Evolutionary conservation across 306 rosid species (phyloP), one percentile per base, ranked within the genome.

Genomic region (Trifolium subterraneum): DNA sequence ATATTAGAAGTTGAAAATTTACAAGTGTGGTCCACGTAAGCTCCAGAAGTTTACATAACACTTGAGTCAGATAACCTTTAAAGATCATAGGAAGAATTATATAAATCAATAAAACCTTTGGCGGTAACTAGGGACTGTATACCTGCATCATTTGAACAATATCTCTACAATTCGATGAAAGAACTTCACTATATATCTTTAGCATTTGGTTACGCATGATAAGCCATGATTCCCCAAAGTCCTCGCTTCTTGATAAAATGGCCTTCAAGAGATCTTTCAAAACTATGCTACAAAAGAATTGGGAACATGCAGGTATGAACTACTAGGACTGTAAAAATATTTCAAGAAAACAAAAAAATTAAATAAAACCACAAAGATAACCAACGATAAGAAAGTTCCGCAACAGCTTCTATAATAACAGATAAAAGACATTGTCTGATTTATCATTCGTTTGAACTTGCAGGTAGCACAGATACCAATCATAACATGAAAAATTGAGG

Each of bases 181-280:
- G 90, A 70, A 91, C 91, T 70, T 88, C 88, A 55, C 86, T 80
- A 69, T 88, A 89, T 68, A 91, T 84, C 84, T 74, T 70, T 64
- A 91, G 84, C 73, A 91, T 67, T 18, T 76, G 89, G 79, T 87
- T 86, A 75, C 91, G 86, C 91, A 73, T 77, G 69, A 64, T 87
- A 74, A 50, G 75, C 86, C 96, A 94, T 38, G 86, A 78, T 71
- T 87, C 90, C 70, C 88, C 97, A 87, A 73, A 88, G 63, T 72
- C 78, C 56, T 84, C 86, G 67, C 65, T 80, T 84, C 82, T 80
- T 66, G 85, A 86, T 63, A 87, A 74, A 71, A 90, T 85, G 65
- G 54, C 78, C 90, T 88, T 88, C 80, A 91, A 76, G 71, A 94
- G 96, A 82, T 94, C 96, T 81, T 89, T 87, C 83, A 94, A 87